phyloP scores from a whole-genome alignment of 495 filamentous ascomycete genomes.

The Trichoderma gamsii region DNA sequence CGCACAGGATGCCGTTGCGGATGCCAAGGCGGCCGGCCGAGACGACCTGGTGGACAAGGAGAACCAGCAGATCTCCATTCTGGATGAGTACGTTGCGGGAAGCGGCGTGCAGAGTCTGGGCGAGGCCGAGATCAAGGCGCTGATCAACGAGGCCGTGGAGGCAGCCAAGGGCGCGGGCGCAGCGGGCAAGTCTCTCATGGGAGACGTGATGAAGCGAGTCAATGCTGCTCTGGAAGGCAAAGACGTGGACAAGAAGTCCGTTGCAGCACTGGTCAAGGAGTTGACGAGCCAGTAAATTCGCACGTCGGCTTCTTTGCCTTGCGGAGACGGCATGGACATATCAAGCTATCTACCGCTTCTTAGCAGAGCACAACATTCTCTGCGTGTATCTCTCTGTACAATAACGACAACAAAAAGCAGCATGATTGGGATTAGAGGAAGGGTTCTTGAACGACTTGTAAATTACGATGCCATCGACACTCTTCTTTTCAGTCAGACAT shows the following conservation, averaged over 20 bases:
- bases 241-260: conserved; percentile 30
- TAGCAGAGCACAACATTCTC: background rate
- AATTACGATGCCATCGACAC: background rate
- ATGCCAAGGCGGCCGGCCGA: conserved; percentile 45
- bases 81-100: conserved; percentile 42
- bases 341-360: too few relatives aligned
- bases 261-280: conserved; percentile 32
- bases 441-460: background rate
- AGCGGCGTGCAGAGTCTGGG: conserved; percentile 38
- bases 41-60: conserved; percentile 53
- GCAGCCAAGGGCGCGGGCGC: conserved; percentile 21
- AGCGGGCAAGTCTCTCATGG: conserved; percentile 26
- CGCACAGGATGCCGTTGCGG: conserved; percentile 36
- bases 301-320: background rate
- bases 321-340: background rate
- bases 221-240: conserved; percentile 34
- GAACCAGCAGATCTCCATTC: conserved; percentile 38
- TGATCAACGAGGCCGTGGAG: conserved; percentile 34
- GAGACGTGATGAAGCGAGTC: conserved; percentile 35
- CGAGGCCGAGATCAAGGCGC: conserved; percentile 33
- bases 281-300: conserved; percentile 4
- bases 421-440: background rate
- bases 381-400: background rate
- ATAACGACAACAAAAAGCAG: background rate
- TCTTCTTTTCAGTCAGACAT: background rate